These are phyloP conservation scores for Ogataea pignaliae DNA, from an alignment of 805 yeast species.

Conservation along the genomic window DNA sequence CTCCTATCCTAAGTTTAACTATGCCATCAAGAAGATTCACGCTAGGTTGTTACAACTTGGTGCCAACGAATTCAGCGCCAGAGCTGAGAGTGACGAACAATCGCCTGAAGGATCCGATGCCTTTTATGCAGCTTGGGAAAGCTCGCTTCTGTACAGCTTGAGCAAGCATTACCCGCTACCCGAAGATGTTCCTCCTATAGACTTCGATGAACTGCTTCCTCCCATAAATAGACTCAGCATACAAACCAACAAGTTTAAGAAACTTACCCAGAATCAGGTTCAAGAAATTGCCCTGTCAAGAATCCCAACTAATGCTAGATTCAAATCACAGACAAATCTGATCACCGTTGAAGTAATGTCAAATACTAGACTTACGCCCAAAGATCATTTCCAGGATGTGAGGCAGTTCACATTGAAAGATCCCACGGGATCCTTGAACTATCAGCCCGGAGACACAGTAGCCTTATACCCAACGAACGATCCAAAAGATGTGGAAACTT, in stretches of 20 bases:
- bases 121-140: slow-evolving; percentile 72
- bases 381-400: slow-evolving; percentile 87
- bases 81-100: slow-evolving; percentile 90
- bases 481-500: slow-evolving; percentile 53
- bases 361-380: slow-evolving; percentile 61
- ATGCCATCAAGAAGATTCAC: slow-evolving; percentile 83
- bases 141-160: slow-evolving; percentile 36
- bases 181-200: slow-evolving; percentile 24
- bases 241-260: slow-evolving; percentile 26
- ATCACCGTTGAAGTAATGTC: slow-evolving; percentile 40
- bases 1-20: slow-evolving; percentile 82
- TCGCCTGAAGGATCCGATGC: slow-evolving; percentile 74
- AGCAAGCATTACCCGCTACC: slow-evolving; percentile 33
- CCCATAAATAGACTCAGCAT: slow-evolving; percentile 32
- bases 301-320: slow-evolving; percentile 2
- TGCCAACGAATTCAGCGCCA: slow-evolving; percentile 59
- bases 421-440: slow-evolving; percentile 27
- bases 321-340: slow-evolving; percentile 1
- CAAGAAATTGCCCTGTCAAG: slow-evolving; percentile 30
- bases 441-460: slow-evolving; percentile 77
- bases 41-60: slow-evolving; percentile 78
- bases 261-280: slow-evolving; percentile 25
- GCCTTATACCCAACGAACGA: slow-evolving; percentile 74
- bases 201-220: slow-evolving; percentile 33
- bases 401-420: slow-evolving; percentile 50